A percentile compares a stretch with the other conserved stretches of the same genome.
Evolutionary conservation across 2,329 filamentous ascomycete genomes (phyloP).

Genomic region (Scedosporium minutisporum): DNA sequence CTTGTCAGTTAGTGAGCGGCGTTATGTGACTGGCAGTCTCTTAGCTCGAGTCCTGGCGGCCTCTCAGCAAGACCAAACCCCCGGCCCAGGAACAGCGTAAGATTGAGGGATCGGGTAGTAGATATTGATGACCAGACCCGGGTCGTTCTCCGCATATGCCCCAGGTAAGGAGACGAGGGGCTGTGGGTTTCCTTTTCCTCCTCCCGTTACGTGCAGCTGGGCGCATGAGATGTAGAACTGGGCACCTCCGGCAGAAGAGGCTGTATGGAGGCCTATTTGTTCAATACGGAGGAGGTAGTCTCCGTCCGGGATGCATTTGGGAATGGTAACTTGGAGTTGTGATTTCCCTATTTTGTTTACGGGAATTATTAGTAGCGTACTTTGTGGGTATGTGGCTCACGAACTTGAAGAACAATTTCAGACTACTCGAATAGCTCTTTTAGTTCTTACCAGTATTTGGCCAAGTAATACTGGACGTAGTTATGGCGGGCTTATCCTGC

Average conservation of each 20-base stretch:
- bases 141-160: conserved; percentile 26
- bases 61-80: conserved; percentile 1
- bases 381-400: not conserved
- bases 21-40: no score
- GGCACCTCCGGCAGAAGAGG: conserved; percentile 28
- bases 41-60: no score
- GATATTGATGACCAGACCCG: conserved; percentile 29
- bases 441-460: conserved; percentile 1
- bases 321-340: conserved; percentile 29
- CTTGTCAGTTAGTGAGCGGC: no score
- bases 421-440: no score
- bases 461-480: conserved; percentile 8
- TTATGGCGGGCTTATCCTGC: conserved; percentile 12
- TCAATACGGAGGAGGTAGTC: conserved; percentile 41
- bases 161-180: conserved; percentile 26
- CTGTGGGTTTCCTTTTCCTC: conserved; percentile 27
- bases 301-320: conserved; percentile 31
- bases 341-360: conserved; percentile 14
- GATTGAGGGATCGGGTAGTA: conserved; percentile 29
- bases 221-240: conserved; percentile 35
- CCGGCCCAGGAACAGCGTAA: conserved; percentile 14
- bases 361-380: no score
- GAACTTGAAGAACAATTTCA: not conserved
- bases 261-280: conserved; percentile 36
- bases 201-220: conserved; percentile 29